Conservation (phyloP, 306 rosid species). For the Aeschynomene evenia region DNA sequence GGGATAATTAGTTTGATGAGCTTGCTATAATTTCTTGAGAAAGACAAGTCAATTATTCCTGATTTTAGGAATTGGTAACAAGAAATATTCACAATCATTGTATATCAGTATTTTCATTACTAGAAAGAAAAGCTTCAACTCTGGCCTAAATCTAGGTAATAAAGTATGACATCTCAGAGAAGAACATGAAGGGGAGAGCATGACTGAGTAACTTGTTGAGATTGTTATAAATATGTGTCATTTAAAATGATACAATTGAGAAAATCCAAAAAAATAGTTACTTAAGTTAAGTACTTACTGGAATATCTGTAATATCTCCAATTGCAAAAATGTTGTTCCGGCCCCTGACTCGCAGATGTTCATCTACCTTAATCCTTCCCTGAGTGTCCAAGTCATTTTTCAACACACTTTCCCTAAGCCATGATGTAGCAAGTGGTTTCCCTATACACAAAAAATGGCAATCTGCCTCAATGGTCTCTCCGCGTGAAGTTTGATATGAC, state of each 20-base stretch:
- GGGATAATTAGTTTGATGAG: slow-evolving; percentile 13
- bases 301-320: slow-evolving; percentile 78
- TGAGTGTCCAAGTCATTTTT: slow-evolving; percentile 42
- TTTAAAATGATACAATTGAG: slow-evolving; percentile 6
- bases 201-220: neutral
- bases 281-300: slow-evolving; percentile 44
- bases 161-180: slow-evolving; percentile 11
- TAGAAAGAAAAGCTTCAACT: neutral
- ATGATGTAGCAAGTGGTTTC: slow-evolving; percentile 50
- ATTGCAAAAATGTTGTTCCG: slow-evolving; percentile 59
- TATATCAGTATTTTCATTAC: slow-evolving; percentile 13
- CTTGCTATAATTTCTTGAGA: slow-evolving; percentile 3
- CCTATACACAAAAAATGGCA: slow-evolving; percentile 65
- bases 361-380: slow-evolving; percentile 74
- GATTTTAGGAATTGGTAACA: neutral
- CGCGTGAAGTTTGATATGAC: slow-evolving; percentile 52
- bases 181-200: neutral
- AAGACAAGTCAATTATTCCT: neutral
- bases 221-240: slow-evolving; percentile 12
- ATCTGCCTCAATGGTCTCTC: slow-evolving; percentile 63
- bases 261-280: slow-evolving; percentile 7
- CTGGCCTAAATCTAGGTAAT: slow-evolving; percentile 5
- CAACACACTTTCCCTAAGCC: slow-evolving; percentile 62
- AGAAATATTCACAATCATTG: slow-evolving; percentile 1
- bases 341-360: slow-evolving; percentile 55